A percentile compares a stretch with the other conserved stretches of the same genome.
phyloP scores from a whole-genome alignment of 2,329 filamentous ascomycete species.

The Hypoxylon sp. region DNA sequence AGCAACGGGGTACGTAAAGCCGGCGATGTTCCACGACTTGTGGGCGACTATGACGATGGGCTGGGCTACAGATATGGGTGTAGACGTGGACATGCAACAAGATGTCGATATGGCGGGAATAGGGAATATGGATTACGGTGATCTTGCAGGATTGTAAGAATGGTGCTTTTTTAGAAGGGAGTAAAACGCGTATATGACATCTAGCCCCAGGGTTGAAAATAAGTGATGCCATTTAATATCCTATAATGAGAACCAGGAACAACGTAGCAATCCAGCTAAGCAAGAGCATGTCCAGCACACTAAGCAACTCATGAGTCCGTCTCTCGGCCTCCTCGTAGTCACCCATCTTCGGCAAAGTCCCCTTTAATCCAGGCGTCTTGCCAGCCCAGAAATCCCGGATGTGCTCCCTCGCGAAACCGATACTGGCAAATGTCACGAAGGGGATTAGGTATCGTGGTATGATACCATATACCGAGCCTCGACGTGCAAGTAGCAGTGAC shows the following conservation, averaged over 20 bases:
- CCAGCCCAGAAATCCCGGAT: background rate
- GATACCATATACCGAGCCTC: background rate
- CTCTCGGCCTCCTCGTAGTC: background rate
- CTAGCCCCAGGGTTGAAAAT: too few relatives aligned
- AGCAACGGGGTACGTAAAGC: conserved; percentile 39
- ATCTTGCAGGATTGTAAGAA: conserved; percentile 16
- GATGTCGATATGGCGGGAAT: conserved; percentile 8
- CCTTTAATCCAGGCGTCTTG: background rate
- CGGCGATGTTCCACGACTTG: conserved; percentile 59
- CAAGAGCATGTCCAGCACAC: background rate
- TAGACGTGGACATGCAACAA: conserved; percentile 3
- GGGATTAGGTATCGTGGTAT: background rate
- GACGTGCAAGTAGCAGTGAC: background rate
- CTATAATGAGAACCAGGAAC: background rate
- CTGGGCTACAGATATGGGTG: conserved; percentile 54
- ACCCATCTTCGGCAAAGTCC: background rate
- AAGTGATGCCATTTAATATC: background rate
- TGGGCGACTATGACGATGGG: conserved; percentile 66
- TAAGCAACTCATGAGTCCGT: background rate
- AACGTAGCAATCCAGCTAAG: background rate
- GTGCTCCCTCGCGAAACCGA: background rate
- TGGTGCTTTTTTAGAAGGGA: too few relatives aligned
- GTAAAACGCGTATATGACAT: too few relatives aligned
- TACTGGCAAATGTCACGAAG: background rate
- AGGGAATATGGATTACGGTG: conserved; percentile 11